phyloP scores from a whole-genome alignment of 1,139 yeast species.

The Candida freyschussii region DNA sequence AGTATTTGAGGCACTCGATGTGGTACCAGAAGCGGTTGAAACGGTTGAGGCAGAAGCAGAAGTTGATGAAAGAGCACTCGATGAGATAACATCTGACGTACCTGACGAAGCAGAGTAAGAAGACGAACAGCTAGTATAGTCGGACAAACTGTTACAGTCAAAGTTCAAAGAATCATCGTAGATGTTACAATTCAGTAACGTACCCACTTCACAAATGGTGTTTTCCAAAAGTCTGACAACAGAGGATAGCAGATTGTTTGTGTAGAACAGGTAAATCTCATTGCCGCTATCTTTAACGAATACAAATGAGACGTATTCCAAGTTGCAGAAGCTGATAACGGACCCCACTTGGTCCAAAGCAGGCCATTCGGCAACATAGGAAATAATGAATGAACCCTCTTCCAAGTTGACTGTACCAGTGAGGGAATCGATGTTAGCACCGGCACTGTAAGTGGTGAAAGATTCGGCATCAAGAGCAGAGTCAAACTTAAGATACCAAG shows the following conservation, averaged over 20 bases:
- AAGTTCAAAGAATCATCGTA: constrained; percentile 7
- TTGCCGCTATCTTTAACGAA: no score
- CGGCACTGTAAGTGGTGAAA: constrained; percentile 8
- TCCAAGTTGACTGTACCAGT: constrained; percentile 15
- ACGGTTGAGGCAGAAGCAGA: constrained; percentile 1
- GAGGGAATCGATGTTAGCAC: constrained; percentile 9
- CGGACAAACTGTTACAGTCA: no score
- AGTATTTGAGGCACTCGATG: no score
- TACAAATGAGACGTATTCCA: constrained; percentile 17
- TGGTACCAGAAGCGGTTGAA: no score
- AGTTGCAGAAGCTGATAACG: constrained; percentile 9
- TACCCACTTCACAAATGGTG: constrained; percentile 8
- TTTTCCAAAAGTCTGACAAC: constrained; percentile 4
- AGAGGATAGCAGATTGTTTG: constrained; percentile 13
- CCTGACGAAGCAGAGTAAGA: no score
- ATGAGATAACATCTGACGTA: not conserved
- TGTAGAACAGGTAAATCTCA: constrained; percentile 11
- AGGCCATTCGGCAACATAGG: constrained; percentile 7
- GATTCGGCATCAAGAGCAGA: constrained; percentile 11
- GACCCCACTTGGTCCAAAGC: constrained; percentile 1
- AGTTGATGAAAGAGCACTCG: not conserved
- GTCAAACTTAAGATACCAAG: constrained; percentile 18
- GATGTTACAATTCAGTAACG: constrained; percentile 7
- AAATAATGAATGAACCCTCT: constrained; percentile 14
- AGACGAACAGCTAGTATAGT: no score